phyloP scores from a whole-genome alignment of 352 stramenopile species.

The Globisporangium irregulare region DNA sequence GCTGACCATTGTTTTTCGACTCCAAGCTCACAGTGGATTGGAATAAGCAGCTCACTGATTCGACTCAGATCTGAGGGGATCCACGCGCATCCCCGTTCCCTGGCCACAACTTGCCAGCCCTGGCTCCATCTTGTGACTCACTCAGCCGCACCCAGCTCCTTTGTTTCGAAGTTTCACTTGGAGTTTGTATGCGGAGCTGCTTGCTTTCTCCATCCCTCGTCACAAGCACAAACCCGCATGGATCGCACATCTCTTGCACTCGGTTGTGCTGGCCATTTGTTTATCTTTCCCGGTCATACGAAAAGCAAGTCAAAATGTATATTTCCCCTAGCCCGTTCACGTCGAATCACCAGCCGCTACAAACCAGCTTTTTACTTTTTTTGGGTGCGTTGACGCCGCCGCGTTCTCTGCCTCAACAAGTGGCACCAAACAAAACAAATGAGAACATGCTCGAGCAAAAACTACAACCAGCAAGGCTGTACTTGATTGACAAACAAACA shows the following conservation, averaged over 20 bases:
- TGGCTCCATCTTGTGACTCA: conserved; percentile 9
- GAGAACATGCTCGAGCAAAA: background rate
- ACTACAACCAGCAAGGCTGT: background rate
- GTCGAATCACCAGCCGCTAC: background rate
- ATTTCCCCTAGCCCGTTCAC: background rate
- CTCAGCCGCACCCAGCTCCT: conserved; percentile 1
- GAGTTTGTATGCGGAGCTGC: background rate
- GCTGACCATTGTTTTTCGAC: background rate
- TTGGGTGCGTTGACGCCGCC: background rate
- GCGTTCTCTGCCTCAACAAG: conserved; percentile 3
- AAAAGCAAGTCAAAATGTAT: background rate
- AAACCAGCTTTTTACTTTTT: background rate
- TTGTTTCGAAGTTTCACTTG: conserved; percentile 1
- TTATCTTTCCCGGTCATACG: background rate
- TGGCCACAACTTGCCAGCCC: conserved; percentile 6
- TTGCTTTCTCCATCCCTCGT: background rate
- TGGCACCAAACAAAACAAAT: background rate
- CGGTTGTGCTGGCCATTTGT: conserved; percentile 1
- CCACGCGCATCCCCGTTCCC: background rate
- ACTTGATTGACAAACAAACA: background rate
- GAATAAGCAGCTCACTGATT: background rate
- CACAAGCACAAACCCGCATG: background rate
- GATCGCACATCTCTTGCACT: conserved; percentile 5
- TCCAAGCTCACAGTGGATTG: background rate
- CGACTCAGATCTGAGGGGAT: conserved; percentile 5